A percentile compares a stretch with the other conserved stretches of the same genome.
Evolutionary conservation across 1,284 basidiomycete genomes (phyloP).

Genomic region (Cutaneotrichosporon spelunceum): DNA sequence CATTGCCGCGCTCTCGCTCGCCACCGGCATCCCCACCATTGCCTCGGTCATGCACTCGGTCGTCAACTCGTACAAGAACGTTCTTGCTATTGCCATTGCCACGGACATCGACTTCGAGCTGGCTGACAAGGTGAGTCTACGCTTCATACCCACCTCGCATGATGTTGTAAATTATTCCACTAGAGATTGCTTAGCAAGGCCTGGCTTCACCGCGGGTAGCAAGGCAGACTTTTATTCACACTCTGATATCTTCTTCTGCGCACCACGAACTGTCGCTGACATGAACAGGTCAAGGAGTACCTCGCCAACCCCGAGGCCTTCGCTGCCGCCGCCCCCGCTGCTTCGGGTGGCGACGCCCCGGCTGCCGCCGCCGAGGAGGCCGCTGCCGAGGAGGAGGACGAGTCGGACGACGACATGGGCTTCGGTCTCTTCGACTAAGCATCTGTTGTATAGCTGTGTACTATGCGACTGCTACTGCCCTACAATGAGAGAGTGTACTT

Average conservation of each 20-base stretch:
- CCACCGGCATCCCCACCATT: constrained; percentile 92
- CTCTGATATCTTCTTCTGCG: constrained; percentile 29
- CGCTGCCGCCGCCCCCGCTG: constrained; percentile 66
- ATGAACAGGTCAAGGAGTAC: constrained; percentile 79
- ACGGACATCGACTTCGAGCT: constrained; percentile 96
- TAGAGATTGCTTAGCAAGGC: constrained; percentile 56
- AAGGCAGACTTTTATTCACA: constrained; percentile 38
- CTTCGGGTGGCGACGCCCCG: constrained; percentile 57
- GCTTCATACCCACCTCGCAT: constrained; percentile 19
- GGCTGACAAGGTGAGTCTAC: constrained; percentile 72
- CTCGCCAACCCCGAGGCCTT: constrained; percentile 97
- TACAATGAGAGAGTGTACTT: neutral
- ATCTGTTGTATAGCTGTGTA: constrained; percentile 20
- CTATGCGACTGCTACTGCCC: constrained; percentile 2
- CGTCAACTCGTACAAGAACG: constrained; percentile 99
- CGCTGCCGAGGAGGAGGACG: constrained; percentile 68
- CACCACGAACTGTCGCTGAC: constrained; percentile 16
- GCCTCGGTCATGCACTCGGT: constrained; percentile 90
- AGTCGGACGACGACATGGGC: constrained; percentile 60
- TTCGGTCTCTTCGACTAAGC: constrained; percentile 84
- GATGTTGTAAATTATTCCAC: constrained; percentile 38
- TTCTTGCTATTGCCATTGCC: constrained; percentile 81
- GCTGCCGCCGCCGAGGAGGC: constrained; percentile 56
- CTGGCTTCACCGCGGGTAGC: constrained; percentile 42
- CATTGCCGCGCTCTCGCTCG: constrained; percentile 92